phyloP scores from a whole-genome alignment of 345 rosid genomes.

The Arabis hirsuta region DNA sequence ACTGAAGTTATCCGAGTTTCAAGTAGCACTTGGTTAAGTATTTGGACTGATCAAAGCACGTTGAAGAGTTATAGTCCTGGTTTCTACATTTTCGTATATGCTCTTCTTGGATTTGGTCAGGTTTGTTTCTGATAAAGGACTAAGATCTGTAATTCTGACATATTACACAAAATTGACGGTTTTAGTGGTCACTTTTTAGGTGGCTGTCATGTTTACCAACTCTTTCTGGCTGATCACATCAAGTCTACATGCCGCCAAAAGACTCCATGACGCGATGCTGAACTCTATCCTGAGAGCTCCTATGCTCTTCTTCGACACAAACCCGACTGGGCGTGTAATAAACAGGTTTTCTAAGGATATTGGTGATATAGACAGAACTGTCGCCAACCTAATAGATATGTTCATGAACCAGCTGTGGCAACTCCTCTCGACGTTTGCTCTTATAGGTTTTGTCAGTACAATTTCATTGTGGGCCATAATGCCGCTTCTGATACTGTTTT shows the following conservation, averaged over 20 bases:
- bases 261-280: constrained; percentile 82
- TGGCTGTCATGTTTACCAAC: constrained; percentile 70
- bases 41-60: constrained; percentile 84
- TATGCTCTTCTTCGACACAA: constrained; percentile 92
- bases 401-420: constrained; percentile 80
- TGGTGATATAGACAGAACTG: constrained; percentile 85
- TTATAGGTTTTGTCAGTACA: constrained; percentile 85
- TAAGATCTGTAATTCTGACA: not conserved
- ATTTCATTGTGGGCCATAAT: constrained; percentile 92
- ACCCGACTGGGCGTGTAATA: constrained; percentile 88
- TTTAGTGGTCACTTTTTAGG: constrained; percentile 51
- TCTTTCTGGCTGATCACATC: constrained; percentile 88
- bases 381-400: constrained; percentile 69
- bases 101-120: constrained; percentile 81
- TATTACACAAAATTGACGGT: not conserved
- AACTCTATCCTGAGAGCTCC: constrained; percentile 83
- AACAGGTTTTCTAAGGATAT: constrained; percentile 94
- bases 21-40: constrained; percentile 92
- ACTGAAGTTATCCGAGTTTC: constrained; percentile 88
- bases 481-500: constrained; percentile 90
- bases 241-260: constrained; percentile 84
- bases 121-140: constrained; percentile 44
- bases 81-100: constrained; percentile 65
- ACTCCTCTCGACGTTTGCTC: constrained; percentile 89
- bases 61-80: constrained; percentile 60